Conservation (phyloP, 306 rosid genomes). For the Argentina anserina region DNA sequence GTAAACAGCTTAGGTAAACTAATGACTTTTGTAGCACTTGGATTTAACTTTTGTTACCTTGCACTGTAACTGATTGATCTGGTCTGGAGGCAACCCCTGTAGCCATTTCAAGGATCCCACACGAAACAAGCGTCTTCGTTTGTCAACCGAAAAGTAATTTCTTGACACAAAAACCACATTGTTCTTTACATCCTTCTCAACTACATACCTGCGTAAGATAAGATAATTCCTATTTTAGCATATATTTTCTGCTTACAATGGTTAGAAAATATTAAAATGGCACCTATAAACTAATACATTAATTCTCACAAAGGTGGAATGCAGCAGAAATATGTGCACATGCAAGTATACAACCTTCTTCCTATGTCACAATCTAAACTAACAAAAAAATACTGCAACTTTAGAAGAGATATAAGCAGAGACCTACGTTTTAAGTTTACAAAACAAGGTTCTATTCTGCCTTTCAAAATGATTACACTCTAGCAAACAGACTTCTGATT, state of each 20-base stretch:
- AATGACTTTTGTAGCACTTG: constrained; percentile 4
- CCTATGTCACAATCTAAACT: neutral
- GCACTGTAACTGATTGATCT: constrained; percentile 58
- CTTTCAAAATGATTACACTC: neutral
- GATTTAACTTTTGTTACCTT: constrained; percentile 47
- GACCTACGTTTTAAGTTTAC: neutral
- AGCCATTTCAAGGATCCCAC: constrained; percentile 91
- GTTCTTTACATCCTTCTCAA: constrained; percentile 78
- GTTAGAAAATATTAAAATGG: neutral
- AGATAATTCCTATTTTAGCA: constrained; percentile 11
- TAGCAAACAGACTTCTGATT: neutral
- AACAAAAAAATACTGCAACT: neutral
- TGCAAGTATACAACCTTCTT: neutral
- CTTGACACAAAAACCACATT: constrained; percentile 89
- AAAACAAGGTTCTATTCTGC: neutral
- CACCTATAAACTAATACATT: neutral
- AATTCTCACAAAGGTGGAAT: neutral
- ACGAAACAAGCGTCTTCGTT: constrained; percentile 76
- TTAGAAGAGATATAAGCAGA: neutral
- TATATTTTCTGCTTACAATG: neutral
- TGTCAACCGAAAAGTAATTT: constrained; percentile 85
- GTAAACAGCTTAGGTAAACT: neutral
- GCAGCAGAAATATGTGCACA: neutral
- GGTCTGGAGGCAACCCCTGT: constrained; percentile 52
- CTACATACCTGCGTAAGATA: constrained; percentile 73